Evolutionary conservation across 371 early-diverging fungal genomes (phyloP), one percentile per base, ranked within the genome.

Genomic region (Mucor saturninus): DNA sequence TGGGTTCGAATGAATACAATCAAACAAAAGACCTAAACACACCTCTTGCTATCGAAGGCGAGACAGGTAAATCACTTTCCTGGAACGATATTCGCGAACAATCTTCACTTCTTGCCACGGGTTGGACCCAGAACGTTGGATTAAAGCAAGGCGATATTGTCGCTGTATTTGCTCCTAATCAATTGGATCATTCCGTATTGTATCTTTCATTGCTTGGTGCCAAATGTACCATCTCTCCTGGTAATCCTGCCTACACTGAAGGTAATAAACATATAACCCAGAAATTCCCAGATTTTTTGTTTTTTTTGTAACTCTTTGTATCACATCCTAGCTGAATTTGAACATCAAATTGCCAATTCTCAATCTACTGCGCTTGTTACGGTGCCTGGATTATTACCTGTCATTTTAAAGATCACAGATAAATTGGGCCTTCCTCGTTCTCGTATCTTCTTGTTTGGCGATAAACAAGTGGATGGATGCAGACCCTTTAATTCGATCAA

Each of bases 101-200:
- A 48, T 56, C 67, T 13, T 21, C 26, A 13, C 54, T 37, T 49
- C 32, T 71, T 35, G 71, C 67, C 37, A 48, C 40, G 26, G 71
- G 71, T 1, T 71, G 71, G 71, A 61, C 55, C 55, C 69, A 80
- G 64, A 73, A 85, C 56, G 72, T 86, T 5, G 83, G 83, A 0
- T 77, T 94, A 29, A 77, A 84, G 46, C 78, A 80, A 39, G 88
- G 92, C 37, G 89, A 93, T 63, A 88, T 88, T 0, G 81, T 92
- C 15, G 92, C 87, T 32, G 74, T 91, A 7, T 88, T 87, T 61
- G 77, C 91, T 13, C 91, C 90, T 37, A 95, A 94, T 50, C 78
- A 80, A 54, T 67, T 65, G 39, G 73, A 80, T 54, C 81, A 80
- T 61, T 62, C 62, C 53, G 51, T 80, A 9, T 52, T 81, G 3